Conservation (phyloP, 78 protist species). For the Isochrysis galbana region DNA sequence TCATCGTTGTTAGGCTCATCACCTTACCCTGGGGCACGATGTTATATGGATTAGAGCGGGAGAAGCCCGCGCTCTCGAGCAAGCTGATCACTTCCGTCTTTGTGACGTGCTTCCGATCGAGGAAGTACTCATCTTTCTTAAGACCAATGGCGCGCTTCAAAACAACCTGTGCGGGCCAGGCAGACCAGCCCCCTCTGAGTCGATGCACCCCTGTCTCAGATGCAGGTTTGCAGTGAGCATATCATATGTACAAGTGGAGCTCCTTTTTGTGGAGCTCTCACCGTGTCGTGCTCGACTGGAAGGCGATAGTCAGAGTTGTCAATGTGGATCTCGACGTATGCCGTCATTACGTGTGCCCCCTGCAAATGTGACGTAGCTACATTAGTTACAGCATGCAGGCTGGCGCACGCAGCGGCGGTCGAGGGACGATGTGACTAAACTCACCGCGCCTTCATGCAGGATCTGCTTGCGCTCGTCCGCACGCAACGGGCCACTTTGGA, state of each 20-base stretch:
- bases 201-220: too few relatives aligned
- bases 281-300: constrained; percentile 65
- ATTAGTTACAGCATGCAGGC: too few relatives aligned
- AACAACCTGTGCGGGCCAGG: constrained; percentile 79
- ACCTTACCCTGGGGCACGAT: constrained; percentile 98
- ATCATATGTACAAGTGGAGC: too few relatives aligned
- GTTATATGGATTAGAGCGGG: constrained; percentile 95
- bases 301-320: constrained; percentile 93
- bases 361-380: too few relatives aligned
- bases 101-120: constrained; percentile 72
- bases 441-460: constrained; percentile 74
- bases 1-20: constrained; percentile 58
- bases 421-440: too few relatives aligned
- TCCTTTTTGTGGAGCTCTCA: too few relatives aligned
- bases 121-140: constrained; percentile 90
- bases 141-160: constrained; percentile 81
- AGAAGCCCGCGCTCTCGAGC: constrained; percentile 96
- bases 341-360: constrained; percentile 74
- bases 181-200: too few relatives aligned
- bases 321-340: constrained; percentile 89
- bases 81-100: constrained; percentile 79
- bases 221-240: too few relatives aligned
- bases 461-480: constrained; percentile 66
- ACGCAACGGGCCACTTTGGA: constrained; percentile 18
- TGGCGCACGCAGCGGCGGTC: too few relatives aligned